Evolutionary conservation across 2,329 filamentous ascomycete genomes (phyloP), one percentile per base, ranked within the genome.

Genomic region (Neonectria sp.): DNA sequence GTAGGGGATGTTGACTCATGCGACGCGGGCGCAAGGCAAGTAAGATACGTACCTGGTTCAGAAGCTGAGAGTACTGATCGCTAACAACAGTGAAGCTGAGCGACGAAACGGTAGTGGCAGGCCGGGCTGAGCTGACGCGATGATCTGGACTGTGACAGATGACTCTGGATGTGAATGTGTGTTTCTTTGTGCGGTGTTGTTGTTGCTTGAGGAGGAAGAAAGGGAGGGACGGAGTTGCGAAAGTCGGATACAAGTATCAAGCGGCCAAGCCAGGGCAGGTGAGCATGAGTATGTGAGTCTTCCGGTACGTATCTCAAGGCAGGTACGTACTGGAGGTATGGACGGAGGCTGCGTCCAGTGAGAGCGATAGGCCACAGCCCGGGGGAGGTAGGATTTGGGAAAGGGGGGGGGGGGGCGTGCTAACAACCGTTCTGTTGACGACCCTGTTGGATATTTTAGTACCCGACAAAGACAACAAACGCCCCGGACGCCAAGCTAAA

Each of bases 61-160:
- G 73, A 75, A 79, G 76, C 61, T 71, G 72, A 60, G 65, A 63
- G 68, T 53, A 73, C 63, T 67, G 68, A 70, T 73, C 68, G 74
- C 73, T 76, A 63, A 61, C 73, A 73, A 74, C 68, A 68, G 62
- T 71, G 66, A 68, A 71, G 73, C 67, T 71, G 70, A 70, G 68
- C 71, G 67, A 73, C 63, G 69, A 72, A 69, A 70, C 70, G 75
- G 75, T 72, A 71, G 63, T 71, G 71, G 76, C 75, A 74, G 74
- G 72, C 73, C 72, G 77, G 76, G 73, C 75, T 76, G 73, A 79
- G 85, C 86, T 88, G 86, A 80, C 82, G 86, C 84, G 86, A 89
- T 82, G 81, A 86, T 86, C 86, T 80, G 82, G 84, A 86, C 88
- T 87, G 88, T 87, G 87, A 89, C 87, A 84, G 82, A 82, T 84